Evolutionary conservation across 805 yeast species (phyloP).

Genomic region (Sungouiozyma intestinalis): DNA sequence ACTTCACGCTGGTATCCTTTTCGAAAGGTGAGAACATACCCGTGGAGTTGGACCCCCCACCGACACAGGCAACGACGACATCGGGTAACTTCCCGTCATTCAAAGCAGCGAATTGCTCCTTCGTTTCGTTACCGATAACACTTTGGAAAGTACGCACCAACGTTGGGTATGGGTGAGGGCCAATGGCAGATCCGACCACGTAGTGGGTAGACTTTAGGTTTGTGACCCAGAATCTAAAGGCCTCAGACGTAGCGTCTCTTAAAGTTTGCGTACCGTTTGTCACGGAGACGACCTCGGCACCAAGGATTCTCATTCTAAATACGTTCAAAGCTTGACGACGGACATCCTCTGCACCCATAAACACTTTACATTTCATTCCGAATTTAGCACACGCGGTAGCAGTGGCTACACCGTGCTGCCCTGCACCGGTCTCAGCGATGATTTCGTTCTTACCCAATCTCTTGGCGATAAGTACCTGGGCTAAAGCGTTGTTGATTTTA

Average conservation of each 20-base stretch:
- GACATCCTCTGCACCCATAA: slow-evolving; percentile 99
- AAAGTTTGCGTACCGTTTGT: slow-evolving; percentile 91
- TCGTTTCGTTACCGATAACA: slow-evolving; percentile 91
- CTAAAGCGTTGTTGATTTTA: slow-evolving; percentile 75
- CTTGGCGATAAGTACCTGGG: slow-evolving; percentile 70
- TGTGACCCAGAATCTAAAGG: slow-evolving; percentile 92
- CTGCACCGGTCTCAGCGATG: slow-evolving; percentile 89
- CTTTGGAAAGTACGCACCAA: slow-evolving; percentile 97
- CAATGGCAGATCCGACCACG: slow-evolving; percentile 96
- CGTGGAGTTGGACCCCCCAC: slow-evolving; percentile 96
- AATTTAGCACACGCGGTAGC: slow-evolving; percentile 90
- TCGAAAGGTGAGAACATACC: slow-evolving; percentile 96
- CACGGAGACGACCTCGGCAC: slow-evolving; percentile 91
- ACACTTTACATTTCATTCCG: slow-evolving; percentile 87
- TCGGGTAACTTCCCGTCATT: slow-evolving; percentile 83
- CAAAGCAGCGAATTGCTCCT: slow-evolving; percentile 72
- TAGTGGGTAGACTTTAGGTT: slow-evolving; percentile 80
- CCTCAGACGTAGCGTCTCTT: slow-evolving; percentile 97
- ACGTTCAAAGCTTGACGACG: slow-evolving; percentile 97
- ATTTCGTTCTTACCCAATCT: slow-evolving; percentile 67
- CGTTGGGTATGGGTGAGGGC: slow-evolving; percentile 98
- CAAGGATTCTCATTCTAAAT: slow-evolving; percentile 91
- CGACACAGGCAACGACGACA: slow-evolving; percentile 96
- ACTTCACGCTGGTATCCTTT: slow-evolving; percentile 61
- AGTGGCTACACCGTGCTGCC: slow-evolving; percentile 89